Conservation (phyloP, 148 eudicot genomes). For the Tetragonia tetragonoides region DNA sequence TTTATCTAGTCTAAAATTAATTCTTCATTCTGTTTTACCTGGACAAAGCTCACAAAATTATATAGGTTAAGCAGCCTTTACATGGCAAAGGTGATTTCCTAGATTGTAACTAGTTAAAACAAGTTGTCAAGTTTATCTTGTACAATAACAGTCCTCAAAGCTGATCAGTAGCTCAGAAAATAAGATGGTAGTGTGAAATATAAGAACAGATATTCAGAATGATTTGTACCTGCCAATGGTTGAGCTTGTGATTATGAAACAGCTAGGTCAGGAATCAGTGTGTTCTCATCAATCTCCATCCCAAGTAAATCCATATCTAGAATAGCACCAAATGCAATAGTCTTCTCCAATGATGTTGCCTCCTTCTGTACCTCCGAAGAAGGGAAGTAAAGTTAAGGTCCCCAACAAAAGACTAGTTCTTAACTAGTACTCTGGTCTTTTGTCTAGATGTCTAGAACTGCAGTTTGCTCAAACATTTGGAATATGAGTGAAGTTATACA, state of each 20-base stretch:
- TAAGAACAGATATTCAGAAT: neutral
- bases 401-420: neutral
- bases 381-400: slow-evolving; percentile 3
- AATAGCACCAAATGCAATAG: slow-evolving; percentile 64
- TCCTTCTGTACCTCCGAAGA: slow-evolving; percentile 69
- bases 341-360: slow-evolving; percentile 49
- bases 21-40: no score
- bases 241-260: slow-evolving; percentile 83
- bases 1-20: no score
- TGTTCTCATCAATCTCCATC: slow-evolving; percentile 70
- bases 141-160: no score
- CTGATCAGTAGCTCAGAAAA: no score
- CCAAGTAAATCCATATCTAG: slow-evolving; percentile 89
- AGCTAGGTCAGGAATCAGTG: slow-evolving; percentile 90
- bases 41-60: no score
- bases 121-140: no score
- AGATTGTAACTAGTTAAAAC: no score
- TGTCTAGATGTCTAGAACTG: no score
- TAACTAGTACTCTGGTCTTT: neutral
- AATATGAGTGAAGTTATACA: neutral
- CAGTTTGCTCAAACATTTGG: neutral
- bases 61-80: no score
- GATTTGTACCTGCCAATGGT: slow-evolving; percentile 75
- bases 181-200: neutral
- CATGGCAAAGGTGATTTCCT: no score